These are phyloP conservation scores for Plasmodium adleri DNA, from an alignment of 169 alveolate species.

Conservation along the genomic window DNA sequence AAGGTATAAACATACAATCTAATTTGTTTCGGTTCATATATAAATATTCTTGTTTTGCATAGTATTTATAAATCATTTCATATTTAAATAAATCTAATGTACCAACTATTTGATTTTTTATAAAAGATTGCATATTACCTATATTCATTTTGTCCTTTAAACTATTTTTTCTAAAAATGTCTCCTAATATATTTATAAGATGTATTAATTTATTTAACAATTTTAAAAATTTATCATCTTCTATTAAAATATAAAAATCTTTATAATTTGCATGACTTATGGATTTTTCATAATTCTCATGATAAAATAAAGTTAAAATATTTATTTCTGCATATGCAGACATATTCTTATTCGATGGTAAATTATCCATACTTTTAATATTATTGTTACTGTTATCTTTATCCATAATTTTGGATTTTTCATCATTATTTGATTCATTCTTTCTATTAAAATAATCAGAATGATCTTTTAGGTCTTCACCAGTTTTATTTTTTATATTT, in stretches of 20 bases:
- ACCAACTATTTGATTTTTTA: constrained; percentile 59
- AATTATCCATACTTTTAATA: background rate
- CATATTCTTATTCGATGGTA: constrained; percentile 7
- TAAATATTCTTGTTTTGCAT: constrained; percentile 66
- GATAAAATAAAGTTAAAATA: constrained; percentile 55
- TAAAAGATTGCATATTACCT: constrained; percentile 13
- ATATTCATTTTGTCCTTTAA: constrained; percentile 25
- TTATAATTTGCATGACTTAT: constrained; percentile 51
- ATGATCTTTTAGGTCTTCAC: background rate
- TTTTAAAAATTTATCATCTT: background rate
- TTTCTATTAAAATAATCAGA: background rate
- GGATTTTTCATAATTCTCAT: constrained; percentile 74
- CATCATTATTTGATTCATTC: background rate
- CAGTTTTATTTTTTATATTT: background rate
- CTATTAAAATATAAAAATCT: constrained; percentile 37
- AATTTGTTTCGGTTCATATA: constrained; percentile 20
- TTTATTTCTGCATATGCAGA: constrained; percentile 17
- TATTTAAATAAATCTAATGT: constrained; percentile 67
- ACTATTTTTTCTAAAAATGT: constrained; percentile 32
- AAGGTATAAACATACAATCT: constrained; percentile 76
- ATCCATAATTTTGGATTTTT: background rate
- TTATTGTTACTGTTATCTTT: background rate
- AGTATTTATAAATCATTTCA: constrained; percentile 63
- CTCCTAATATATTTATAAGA: constrained; percentile 40
- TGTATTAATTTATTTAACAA: constrained; percentile 24